These are phyloP conservation scores for Aureobasidium leucospermi DNA, from an alignment of 2,329 filamentous ascomycete species.

Conservation along the genomic window DNA sequence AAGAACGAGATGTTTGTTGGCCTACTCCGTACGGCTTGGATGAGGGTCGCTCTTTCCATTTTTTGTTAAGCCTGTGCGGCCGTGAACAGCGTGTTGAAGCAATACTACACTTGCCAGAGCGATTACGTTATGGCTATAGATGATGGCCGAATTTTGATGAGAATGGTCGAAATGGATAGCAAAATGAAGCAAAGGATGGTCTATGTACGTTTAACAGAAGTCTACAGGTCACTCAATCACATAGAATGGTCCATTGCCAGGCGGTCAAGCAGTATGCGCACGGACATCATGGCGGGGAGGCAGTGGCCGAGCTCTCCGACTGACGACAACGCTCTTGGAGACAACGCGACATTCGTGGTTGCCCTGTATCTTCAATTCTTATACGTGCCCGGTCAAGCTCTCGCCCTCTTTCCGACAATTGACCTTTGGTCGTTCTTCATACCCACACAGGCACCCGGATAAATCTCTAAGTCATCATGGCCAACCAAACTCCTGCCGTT, in stretches of 20 bases:
- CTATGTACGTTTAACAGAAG: neutral
- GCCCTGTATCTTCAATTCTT: neutral
- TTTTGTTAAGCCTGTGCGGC: neutral
- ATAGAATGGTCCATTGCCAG: neutral
- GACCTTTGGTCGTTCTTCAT: neutral
- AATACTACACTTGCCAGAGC: neutral
- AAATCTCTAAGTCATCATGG: conserved; percentile 55
- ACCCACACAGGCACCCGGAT: neutral
- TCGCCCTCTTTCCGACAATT: neutral
- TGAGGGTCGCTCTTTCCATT: conserved; percentile 8
- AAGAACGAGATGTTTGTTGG: conserved; percentile 3
- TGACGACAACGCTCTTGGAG: conserved; percentile 13
- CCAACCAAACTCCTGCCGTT: conserved; percentile 98
- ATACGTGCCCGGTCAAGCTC: neutral
- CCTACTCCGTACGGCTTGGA: neutral
- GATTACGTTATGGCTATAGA: neutral
- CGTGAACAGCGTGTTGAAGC: neutral
- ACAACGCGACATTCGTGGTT: conserved; percentile 2
- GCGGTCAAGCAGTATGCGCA: neutral
- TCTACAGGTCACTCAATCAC: too few relatives aligned
- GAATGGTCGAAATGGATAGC: neutral
- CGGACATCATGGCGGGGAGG: conserved; percentile 1
- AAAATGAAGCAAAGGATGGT: neutral
- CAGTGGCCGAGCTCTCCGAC: neutral
- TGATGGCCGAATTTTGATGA: too few relatives aligned